phyloP scores from a whole-genome alignment of 2,329 filamentous ascomycete species.

The Sarocladium strictum region DNA sequence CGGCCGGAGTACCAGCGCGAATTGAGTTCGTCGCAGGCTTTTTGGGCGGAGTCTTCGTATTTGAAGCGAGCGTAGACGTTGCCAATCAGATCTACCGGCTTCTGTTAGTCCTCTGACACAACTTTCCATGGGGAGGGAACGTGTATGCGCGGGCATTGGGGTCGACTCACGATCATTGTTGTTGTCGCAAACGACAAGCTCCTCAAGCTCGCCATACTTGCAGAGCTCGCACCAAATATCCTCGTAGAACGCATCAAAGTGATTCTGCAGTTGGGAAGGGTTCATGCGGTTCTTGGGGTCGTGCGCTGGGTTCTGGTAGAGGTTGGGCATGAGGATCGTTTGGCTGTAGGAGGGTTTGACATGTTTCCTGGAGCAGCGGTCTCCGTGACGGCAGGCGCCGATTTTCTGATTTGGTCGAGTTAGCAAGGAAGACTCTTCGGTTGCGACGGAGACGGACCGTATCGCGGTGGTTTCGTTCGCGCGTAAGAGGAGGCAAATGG shows the following conservation, averaged over 20 bases:
- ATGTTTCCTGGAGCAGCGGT: conserved; percentile 96
- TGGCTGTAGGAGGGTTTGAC: conserved; percentile 98
- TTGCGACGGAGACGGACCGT: background rate
- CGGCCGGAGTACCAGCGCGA: conserved; percentile 93
- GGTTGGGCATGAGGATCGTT: conserved; percentile 94
- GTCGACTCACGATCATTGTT: conserved; percentile 83
- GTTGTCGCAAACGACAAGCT: conserved; percentile 98
- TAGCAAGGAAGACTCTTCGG: background rate
- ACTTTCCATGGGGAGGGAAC: no score
- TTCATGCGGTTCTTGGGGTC: conserved; percentile 98
- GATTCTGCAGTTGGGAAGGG: conserved; percentile 90
- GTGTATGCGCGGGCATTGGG: background rate
- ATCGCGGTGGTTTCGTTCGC: background rate
- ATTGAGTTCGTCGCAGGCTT: conserved; percentile 90
- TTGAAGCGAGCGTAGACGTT: conserved; percentile 99
- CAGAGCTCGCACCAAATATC: conserved; percentile 99
- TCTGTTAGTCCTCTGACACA: background rate
- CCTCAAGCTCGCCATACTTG: conserved; percentile 96
- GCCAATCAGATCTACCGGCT: conserved; percentile 74
- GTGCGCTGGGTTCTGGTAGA: conserved; percentile 98
- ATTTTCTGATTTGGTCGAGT: conserved; percentile 68
- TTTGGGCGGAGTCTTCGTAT: conserved; percentile 94
- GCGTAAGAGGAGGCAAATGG: background rate
- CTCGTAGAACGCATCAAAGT: conserved; percentile 99
- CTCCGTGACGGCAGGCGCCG: conserved; percentile 94